Evolutionary conservation across 805 yeast genomes (phyloP).

Genomic region (Komagataella pseudopastoris): DNA sequence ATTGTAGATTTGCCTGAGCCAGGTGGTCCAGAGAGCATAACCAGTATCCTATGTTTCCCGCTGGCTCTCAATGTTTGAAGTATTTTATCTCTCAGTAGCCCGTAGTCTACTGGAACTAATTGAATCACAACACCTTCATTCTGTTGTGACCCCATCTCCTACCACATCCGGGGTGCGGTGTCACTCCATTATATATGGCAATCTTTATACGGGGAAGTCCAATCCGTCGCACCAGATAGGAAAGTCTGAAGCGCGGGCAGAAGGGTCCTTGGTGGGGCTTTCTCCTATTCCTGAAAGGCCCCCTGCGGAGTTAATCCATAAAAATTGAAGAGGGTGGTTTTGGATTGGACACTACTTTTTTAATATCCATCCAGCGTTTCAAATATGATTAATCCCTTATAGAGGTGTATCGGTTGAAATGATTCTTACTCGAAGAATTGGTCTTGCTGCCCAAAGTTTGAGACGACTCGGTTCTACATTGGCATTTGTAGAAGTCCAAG

Average conservation of each 20-base stretch:
- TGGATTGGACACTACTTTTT: neutral
- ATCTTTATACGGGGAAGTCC: neutral
- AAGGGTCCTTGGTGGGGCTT: neutral
- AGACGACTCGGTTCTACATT: slow-evolving; percentile 50
- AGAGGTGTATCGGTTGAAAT: neutral
- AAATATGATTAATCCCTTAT: neutral
- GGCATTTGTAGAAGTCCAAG: slow-evolving; percentile 58
- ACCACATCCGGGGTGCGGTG: neutral
- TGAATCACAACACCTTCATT: neutral
- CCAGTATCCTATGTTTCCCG: slow-evolving; percentile 29
- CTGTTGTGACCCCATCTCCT: neutral
- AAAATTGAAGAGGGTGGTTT: no score
- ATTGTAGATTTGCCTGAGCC: slow-evolving; percentile 79
- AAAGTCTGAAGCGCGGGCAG: neutral
- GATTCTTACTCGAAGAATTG: neutral
- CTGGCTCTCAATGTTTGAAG: neutral
- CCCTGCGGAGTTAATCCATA: neutral
- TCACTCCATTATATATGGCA: neutral
- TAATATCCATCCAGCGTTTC: neutral
- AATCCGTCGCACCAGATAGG: neutral
- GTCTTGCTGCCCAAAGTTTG: neutral
- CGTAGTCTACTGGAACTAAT: neutral
- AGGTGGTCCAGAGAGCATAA: slow-evolving; percentile 64
- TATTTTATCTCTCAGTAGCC: neutral
- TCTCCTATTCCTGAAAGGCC: neutral